phyloP scores from a whole-genome alignment of 768 basidiomycete species.

The Exidia glandulosa region DNA sequence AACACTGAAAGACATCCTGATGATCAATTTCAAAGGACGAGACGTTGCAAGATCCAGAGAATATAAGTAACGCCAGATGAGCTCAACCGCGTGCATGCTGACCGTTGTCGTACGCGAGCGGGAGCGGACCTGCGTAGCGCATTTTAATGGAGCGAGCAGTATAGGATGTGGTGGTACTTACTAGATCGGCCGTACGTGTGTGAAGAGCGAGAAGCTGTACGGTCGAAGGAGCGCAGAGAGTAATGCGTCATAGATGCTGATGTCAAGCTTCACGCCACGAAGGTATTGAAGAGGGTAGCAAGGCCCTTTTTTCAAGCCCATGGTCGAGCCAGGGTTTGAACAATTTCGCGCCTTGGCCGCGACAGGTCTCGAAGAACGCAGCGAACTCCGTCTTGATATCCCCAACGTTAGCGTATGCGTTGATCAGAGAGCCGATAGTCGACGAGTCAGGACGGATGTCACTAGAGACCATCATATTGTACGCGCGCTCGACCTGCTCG shows the following conservation, averaged over 20 bases:
- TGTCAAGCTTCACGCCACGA: not conserved
- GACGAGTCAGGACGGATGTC: constrained; percentile 35
- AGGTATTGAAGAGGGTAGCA: not conserved
- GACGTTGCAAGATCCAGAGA: no score
- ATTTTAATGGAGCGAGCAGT: no score
- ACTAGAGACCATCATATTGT: constrained; percentile 33
- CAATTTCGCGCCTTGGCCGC: constrained; percentile 7
- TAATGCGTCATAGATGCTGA: not conserved
- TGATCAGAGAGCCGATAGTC: constrained; percentile 43
- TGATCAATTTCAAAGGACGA: no score
- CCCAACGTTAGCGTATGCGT: constrained; percentile 38
- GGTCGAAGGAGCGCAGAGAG: not conserved
- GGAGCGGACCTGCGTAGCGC: no score
- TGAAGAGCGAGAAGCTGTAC: not conserved
- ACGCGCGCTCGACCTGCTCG: constrained; percentile 35
- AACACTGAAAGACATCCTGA: no score
- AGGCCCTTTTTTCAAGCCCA: no score
- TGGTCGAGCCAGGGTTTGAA: no score
- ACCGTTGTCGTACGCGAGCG: no score
- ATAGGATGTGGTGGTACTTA: no score
- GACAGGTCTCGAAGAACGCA: constrained; percentile 40
- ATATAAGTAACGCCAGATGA: no score
- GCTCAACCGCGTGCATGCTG: no score
- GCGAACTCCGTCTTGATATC: constrained; percentile 39
- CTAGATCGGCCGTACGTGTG: no score